Evolutionary conservation across 208 protist species (phyloP).

Genomic region (Vickermania spadyakhi): DNA sequence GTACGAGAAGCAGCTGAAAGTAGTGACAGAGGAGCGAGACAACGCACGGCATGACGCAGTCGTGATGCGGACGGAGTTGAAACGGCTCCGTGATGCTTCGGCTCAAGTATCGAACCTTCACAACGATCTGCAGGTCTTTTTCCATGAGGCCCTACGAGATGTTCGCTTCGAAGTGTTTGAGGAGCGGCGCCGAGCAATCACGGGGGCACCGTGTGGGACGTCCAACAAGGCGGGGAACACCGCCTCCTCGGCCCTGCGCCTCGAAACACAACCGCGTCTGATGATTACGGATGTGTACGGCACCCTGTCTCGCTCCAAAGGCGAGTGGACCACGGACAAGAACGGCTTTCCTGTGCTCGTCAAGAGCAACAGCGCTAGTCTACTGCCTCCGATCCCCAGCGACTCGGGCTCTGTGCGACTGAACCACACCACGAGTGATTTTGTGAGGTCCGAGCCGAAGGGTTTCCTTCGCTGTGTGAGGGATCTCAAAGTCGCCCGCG

Average conservation of each 20-base stretch:
- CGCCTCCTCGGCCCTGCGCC: conserved; percentile 20
- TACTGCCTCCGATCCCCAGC: background rate
- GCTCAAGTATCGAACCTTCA: conserved; percentile 52
- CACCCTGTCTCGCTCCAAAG: background rate
- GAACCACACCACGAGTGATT: background rate
- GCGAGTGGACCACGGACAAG: conserved; percentile 9
- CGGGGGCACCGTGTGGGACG: background rate
- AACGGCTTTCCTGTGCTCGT: conserved; percentile 17
- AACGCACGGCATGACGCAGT: conserved; percentile 36
- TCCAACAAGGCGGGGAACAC: conserved; percentile 15
- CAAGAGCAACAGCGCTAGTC: background rate
- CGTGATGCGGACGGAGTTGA: conserved; percentile 41
- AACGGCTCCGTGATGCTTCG: conserved; percentile 40
- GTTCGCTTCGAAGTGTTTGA: conserved; percentile 51
- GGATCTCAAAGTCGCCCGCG: background rate
- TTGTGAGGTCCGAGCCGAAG: background rate
- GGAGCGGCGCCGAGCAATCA: conserved; percentile 29
- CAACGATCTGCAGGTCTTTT: conserved; percentile 80
- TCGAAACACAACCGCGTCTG: conserved; percentile 36
- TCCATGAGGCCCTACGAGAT: conserved; percentile 67
- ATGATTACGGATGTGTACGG: conserved; percentile 20
- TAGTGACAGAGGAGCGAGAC: conserved; percentile 44
- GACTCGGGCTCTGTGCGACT: background rate
- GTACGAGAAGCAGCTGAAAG: conserved; percentile 18
- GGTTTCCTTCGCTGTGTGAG: background rate